Evolutionary conservation across 371 early-diverging fungal species (phyloP).

Genomic region (Lichtheimia ramosa): DNA sequence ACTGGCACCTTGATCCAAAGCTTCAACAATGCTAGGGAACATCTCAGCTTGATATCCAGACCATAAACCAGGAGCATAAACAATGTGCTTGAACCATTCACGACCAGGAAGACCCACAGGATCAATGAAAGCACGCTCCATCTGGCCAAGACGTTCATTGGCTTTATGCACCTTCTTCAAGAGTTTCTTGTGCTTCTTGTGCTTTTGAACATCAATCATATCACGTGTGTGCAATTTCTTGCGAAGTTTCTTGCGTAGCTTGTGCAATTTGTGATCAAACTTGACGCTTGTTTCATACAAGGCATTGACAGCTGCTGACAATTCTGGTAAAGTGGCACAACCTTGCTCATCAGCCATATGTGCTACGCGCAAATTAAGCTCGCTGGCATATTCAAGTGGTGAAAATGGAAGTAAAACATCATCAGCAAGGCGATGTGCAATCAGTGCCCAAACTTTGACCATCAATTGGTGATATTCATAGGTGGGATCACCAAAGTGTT

Average conservation of each 20-base stretch:
- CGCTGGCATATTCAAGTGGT: slow-evolving; percentile 33
- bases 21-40: slow-evolving; percentile 44
- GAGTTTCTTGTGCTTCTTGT: slow-evolving; percentile 13
- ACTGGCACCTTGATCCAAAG: slow-evolving; percentile 29
- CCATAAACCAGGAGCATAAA: slow-evolving; percentile 49
- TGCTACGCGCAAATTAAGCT: slow-evolving; percentile 11
- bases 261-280: slow-evolving; percentile 15
- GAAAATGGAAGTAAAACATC: slow-evolving; percentile 31
- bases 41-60: slow-evolving; percentile 35
- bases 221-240: slow-evolving; percentile 4
- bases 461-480: slow-evolving; percentile 48
- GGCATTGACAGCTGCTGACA: slow-evolving; percentile 8
- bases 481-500: slow-evolving; percentile 52
- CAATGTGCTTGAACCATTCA: slow-evolving; percentile 55
- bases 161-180: slow-evolving; percentile 17
- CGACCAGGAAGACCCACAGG: slow-evolving; percentile 50
- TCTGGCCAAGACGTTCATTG: slow-evolving; percentile 40
- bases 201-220: background rate
- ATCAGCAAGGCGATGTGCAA: slow-evolving; percentile 34
- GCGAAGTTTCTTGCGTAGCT: slow-evolving; percentile 1
- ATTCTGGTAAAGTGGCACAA: slow-evolving; percentile 7
- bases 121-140: slow-evolving; percentile 53
- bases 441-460: slow-evolving; percentile 40
- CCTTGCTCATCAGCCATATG: slow-evolving; percentile 6
- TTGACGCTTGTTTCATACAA: slow-evolving; percentile 7